phyloP scores from a whole-genome alignment of 192 early-diverging fungal genomes.

The Backusella mclennaniae region DNA sequence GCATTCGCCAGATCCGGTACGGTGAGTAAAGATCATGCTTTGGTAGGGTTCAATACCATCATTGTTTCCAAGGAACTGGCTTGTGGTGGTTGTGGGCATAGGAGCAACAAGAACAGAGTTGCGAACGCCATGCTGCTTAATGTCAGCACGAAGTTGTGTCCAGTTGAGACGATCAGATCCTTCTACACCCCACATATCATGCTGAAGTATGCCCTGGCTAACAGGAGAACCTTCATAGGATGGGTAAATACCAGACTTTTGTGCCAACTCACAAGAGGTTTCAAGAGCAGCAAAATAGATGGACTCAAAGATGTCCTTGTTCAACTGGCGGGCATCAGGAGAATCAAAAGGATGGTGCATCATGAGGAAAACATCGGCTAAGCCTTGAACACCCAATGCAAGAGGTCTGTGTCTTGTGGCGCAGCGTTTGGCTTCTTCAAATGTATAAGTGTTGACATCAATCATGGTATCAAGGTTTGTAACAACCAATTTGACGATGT shows the following conservation, averaged over 20 bases:
- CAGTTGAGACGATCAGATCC: conserved; percentile 86
- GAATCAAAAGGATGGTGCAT: conserved; percentile 94
- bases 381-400: conserved; percentile 88
- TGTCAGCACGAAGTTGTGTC: conserved; percentile 70
- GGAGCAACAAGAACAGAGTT: conserved; percentile 93
- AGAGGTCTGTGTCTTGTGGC: conserved; percentile 93
- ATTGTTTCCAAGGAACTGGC: conserved; percentile 95
- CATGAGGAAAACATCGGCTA: conserved; percentile 93
- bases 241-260: conserved; percentile 71
- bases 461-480: conserved; percentile 96
- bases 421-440: conserved; percentile 77
- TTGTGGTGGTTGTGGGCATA: conserved; percentile 95
- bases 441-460: conserved; percentile 93
- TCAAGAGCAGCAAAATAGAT: conserved; percentile 93
- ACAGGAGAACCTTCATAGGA: conserved; percentile 86
- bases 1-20: conserved; percentile 93
- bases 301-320: conserved; percentile 90
- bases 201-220: conserved; percentile 83
- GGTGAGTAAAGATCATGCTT: conserved; percentile 92
- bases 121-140: conserved; percentile 79
- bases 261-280: conserved; percentile 86
- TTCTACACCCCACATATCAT: conserved; percentile 86
- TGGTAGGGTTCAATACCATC: conserved; percentile 92
- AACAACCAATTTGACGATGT: conserved; percentile 82
- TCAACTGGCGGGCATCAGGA: conserved; percentile 75